These are phyloP conservation scores for Mimosa bimucronata DNA, from an alignment of 306 rosid genomes.

Conservation along the genomic window DNA sequence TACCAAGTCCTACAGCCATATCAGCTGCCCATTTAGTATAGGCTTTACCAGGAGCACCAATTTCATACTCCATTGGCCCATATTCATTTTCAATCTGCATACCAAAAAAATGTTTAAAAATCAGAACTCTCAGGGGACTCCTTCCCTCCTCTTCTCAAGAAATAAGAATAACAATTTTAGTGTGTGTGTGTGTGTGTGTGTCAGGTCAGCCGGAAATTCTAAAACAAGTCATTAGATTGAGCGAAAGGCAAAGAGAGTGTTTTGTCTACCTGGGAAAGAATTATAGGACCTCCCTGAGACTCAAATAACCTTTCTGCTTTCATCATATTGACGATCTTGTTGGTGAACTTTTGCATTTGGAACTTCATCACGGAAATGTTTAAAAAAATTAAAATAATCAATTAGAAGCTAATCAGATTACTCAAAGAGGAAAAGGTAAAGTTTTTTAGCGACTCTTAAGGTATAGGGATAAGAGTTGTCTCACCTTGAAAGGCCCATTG, in stretches of 20 bases:
- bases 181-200: background rate
- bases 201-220: background rate
- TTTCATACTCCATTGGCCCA: constrained; percentile 89
- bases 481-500: constrained; percentile 90
- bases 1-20: constrained; percentile 88
- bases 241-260: constrained; percentile 13
- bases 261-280: constrained; percentile 81
- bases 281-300: constrained; percentile 92
- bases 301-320: constrained; percentile 84
- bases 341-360: constrained; percentile 88
- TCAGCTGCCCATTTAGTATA: constrained; percentile 91
- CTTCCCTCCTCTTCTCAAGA: constrained; percentile 22
- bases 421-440: constrained; percentile 15
- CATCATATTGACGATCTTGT: constrained; percentile 88
- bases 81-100: constrained; percentile 96
- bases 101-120: constrained; percentile 29
- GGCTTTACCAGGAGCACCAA: constrained; percentile 82
- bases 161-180: background rate
- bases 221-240: constrained; percentile 28
- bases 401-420: constrained; percentile 17
- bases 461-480: constrained; percentile 30
- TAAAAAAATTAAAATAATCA: constrained; percentile 36
- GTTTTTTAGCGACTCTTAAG: background rate
- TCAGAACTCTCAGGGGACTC: constrained; percentile 22
- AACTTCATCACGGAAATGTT: constrained; percentile 49